A percentile compares a stretch with the other conserved stretches of the same genome.
Evolutionary conservation across 2,329 filamentous ascomycete species (phyloP).

Genomic region (Colletotrichum destructivum): DNA sequence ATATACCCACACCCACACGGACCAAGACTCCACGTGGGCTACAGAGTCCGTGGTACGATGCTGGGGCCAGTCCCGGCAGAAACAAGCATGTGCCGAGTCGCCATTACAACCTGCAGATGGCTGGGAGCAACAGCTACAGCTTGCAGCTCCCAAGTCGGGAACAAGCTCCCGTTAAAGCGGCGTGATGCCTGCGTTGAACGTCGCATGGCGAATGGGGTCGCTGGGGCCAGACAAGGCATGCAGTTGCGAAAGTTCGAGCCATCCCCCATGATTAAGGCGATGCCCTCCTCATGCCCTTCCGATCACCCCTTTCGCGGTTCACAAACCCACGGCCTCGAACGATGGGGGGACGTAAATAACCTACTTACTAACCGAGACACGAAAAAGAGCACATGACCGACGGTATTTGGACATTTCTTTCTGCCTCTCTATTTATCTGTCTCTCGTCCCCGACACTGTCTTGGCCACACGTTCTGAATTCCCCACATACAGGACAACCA

Average conservation of each 20-base stretch:
- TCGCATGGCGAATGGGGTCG: slow-evolving; percentile 31
- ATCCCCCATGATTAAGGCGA: slow-evolving; percentile 13
- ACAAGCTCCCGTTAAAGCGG: slow-evolving; percentile 33
- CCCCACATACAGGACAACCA: neutral
- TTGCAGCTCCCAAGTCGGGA: slow-evolving; percentile 10
- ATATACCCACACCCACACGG: slow-evolving; percentile 36
- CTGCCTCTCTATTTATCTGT: too few relatives aligned
- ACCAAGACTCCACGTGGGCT: slow-evolving; percentile 40
- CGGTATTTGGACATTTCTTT: neutral
- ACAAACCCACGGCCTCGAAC: neutral
- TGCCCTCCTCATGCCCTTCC: slow-evolving; percentile 13
- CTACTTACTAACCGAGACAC: slow-evolving; percentile 5
- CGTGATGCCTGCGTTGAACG: slow-evolving; percentile 23
- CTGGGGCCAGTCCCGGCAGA: slow-evolving; percentile 40
- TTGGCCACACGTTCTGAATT: slow-evolving; percentile 6
- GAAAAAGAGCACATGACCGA: slow-evolving; percentile 1
- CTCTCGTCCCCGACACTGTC: neutral
- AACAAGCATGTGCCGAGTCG: slow-evolving; percentile 43
- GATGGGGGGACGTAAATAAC: slow-evolving; percentile 16
- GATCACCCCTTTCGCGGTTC: neutral
- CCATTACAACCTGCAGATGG: slow-evolving; percentile 38
- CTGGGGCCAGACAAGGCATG: slow-evolving; percentile 15
- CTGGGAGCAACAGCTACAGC: slow-evolving; percentile 23
- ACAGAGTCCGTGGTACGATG: slow-evolving; percentile 36
- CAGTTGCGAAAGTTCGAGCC: slow-evolving; percentile 22